These are phyloP conservation scores for Plantago ovata DNA, from an alignment of 257 asterid genomes.

Conservation along the genomic window DNA sequence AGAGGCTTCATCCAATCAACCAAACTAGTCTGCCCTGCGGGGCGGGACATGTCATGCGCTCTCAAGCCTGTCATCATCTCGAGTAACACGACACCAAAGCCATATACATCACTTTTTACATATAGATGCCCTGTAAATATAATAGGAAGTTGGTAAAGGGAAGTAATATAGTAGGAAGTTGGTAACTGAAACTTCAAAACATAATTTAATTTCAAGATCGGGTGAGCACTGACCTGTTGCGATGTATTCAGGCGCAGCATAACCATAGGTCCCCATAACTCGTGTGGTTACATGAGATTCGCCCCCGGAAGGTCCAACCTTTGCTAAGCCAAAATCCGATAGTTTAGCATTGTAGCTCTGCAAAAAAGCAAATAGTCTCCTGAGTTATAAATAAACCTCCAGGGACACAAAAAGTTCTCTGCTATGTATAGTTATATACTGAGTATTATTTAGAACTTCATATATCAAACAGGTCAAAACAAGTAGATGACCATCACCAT, in stretches of 20 bases:
- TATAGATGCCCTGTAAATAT: conserved; percentile 42
- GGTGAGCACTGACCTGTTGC: conserved; percentile 39
- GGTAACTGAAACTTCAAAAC: not conserved
- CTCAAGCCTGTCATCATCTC: conserved; percentile 54
- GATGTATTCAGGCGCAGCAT: conserved; percentile 60
- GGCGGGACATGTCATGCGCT: conserved; percentile 39
- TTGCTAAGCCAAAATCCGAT: conserved; percentile 56
- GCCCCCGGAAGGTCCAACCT: conserved; percentile 51
- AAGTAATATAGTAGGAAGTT: not conserved
- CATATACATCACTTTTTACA: conserved; percentile 60
- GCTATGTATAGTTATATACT: too few species aligned
- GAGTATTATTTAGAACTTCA: too few species aligned
- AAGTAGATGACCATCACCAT: too few species aligned
- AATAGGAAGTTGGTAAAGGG: not conserved
- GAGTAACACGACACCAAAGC: conserved; percentile 62
- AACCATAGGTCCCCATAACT: conserved; percentile 51
- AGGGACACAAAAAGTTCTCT: too few species aligned
- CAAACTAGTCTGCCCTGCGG: conserved; percentile 34
- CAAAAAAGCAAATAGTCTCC: conserved; percentile 14
- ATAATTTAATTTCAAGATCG: not conserved
- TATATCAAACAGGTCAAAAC: too few species aligned
- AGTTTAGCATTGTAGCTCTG: conserved; percentile 52
- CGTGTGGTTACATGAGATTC: conserved; percentile 58
- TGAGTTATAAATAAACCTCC: not conserved
- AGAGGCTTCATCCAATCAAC: conserved; percentile 40